A percentile compares a stretch with the other conserved stretches of the same genome.
Conservation (phyloP, 2,329 filamentous ascomycete genomes). For the Epichloe uncinata region DNA sequence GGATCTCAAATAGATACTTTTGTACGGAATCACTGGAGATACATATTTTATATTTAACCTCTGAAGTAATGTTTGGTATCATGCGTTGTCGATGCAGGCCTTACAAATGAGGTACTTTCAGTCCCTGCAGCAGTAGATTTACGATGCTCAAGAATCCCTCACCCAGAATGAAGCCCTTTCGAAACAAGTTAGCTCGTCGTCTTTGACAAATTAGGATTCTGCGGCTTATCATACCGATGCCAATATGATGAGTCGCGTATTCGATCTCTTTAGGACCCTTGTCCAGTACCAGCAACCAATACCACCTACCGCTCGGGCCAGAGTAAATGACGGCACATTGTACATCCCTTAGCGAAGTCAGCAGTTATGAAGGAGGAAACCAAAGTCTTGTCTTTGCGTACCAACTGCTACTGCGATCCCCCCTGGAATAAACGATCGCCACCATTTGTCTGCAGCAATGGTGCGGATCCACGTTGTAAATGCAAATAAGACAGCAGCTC, state of each 20-base stretch:
- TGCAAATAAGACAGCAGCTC: slow-evolving; percentile 62
- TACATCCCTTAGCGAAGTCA: slow-evolving; percentile 59
- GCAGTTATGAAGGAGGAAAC: not conserved
- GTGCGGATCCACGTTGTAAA: slow-evolving; percentile 58
- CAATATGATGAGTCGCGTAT: slow-evolving; percentile 76
- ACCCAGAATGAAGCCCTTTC: slow-evolving; percentile 74
- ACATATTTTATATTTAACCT: not conserved
- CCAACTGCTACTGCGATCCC: slow-evolving; percentile 93
- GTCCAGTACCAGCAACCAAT: slow-evolving; percentile 65
- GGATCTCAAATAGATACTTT: slow-evolving; percentile 28
- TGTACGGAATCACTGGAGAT: too few species aligned
- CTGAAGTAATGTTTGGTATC: not conserved
- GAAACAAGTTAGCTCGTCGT: slow-evolving; percentile 5
- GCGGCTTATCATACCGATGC: slow-evolving; percentile 42
- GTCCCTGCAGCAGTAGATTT: slow-evolving; percentile 70
- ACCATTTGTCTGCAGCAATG: slow-evolving; percentile 38
- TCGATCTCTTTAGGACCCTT: slow-evolving; percentile 34
- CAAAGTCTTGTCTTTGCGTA: slow-evolving; percentile 19
- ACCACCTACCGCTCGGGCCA: slow-evolving; percentile 76
- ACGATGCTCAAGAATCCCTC: slow-evolving; percentile 88
- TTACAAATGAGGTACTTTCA: slow-evolving; percentile 59
- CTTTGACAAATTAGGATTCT: not conserved
- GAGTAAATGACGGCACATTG: slow-evolving; percentile 89
- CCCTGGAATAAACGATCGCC: slow-evolving; percentile 70
- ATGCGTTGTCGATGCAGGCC: not conserved